A percentile compares a stretch with the other conserved stretches of the same genome.
phyloP scores from a whole-genome alignment of 2,329 filamentous ascomycete species.

The Fusarium algeriense region DNA sequence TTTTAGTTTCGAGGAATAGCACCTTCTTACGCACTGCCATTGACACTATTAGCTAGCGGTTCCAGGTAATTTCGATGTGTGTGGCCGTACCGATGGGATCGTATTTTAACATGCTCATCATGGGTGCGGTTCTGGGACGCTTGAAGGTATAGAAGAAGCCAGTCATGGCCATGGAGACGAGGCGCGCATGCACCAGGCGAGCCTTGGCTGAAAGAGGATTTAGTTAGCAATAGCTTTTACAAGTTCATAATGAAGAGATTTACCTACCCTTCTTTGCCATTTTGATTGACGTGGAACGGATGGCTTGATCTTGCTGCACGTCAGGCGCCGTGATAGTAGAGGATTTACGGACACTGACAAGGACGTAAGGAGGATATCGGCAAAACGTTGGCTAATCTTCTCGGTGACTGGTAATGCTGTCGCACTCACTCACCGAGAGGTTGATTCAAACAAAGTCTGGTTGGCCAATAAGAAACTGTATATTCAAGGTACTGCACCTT shows the following conservation, averaged over 20 bases:
- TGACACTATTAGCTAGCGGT: conserved; percentile 7
- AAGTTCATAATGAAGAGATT: not conserved
- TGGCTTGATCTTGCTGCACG: conserved; percentile 31
- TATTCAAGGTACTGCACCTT: conserved; percentile 3
- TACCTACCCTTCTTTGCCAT: conserved; percentile 48
- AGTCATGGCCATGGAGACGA: conserved; percentile 98
- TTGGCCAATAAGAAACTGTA: conserved; percentile 36
- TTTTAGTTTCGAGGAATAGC: conserved; percentile 93
- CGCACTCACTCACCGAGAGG: conserved; percentile 16
- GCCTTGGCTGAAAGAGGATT: conserved; percentile 76
- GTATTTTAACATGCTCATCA: conserved; percentile 98
- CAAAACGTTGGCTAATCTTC: conserved; percentile 28
- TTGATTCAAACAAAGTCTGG: not conserved
- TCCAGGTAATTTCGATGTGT: not conserved
- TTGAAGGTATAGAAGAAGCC: conserved; percentile 95
- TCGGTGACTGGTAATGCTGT: conserved; percentile 8
- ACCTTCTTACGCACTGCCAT: conserved; percentile 89
- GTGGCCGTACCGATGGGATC: conserved; percentile 84
- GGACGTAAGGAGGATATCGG: conserved; percentile 30
- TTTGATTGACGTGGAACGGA: conserved; percentile 29
- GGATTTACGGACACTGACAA: conserved; percentile 42
- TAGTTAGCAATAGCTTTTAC: conserved; percentile 14
- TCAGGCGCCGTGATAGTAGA: conserved; percentile 27
- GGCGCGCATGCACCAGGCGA: conserved; percentile 90
- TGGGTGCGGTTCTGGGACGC: conserved; percentile 82